phyloP scores from a whole-genome alignment of 805 yeast species.

The Metschnikowia arizonensis region DNA sequence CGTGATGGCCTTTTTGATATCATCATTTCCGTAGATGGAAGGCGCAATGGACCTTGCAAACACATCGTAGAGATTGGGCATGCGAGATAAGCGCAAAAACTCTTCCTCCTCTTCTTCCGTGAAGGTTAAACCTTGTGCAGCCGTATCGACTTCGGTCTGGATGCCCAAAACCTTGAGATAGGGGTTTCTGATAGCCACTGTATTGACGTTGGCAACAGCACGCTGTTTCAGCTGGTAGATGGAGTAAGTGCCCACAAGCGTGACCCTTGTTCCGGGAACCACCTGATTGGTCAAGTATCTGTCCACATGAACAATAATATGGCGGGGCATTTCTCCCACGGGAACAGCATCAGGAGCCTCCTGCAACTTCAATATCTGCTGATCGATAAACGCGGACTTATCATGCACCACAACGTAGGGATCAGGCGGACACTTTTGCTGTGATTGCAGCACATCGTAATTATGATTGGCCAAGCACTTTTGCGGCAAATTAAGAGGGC shows the following conservation, averaged over 20 bases:
- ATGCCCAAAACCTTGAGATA: conserved; percentile 84
- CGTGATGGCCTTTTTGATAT: conserved; percentile 89
- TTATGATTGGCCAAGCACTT: conserved; percentile 51
- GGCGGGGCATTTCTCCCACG: conserved; percentile 98
- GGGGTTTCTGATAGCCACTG: conserved; percentile 93
- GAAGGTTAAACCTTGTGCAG: conserved; percentile 56
- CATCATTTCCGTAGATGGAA: conserved; percentile 89
- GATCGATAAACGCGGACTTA: conserved; percentile 89
- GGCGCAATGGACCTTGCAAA: conserved; percentile 92
- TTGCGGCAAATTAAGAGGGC: conserved; percentile 64
- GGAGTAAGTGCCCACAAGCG: conserved; percentile 87
- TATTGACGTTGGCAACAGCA: conserved; percentile 27
- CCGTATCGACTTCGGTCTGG: conserved; percentile 73
- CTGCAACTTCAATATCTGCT: conserved; percentile 88
- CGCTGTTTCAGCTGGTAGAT: conserved; percentile 72
- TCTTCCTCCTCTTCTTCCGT: conserved; percentile 94
- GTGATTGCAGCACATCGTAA: conserved; percentile 41
- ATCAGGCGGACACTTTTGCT: conserved; percentile 74
- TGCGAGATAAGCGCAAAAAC: conserved; percentile 72
- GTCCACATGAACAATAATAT: conserved; percentile 81
- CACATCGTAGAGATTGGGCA: conserved; percentile 81
- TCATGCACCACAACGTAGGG: conserved; percentile 94
- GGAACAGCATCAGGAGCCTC: conserved; percentile 99
- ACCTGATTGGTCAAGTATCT: conserved; percentile 85
- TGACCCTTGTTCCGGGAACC: conserved; percentile 93